phyloP scores from a whole-genome alignment of 768 basidiomycete genomes.

The Podaxis pistillaris region DNA sequence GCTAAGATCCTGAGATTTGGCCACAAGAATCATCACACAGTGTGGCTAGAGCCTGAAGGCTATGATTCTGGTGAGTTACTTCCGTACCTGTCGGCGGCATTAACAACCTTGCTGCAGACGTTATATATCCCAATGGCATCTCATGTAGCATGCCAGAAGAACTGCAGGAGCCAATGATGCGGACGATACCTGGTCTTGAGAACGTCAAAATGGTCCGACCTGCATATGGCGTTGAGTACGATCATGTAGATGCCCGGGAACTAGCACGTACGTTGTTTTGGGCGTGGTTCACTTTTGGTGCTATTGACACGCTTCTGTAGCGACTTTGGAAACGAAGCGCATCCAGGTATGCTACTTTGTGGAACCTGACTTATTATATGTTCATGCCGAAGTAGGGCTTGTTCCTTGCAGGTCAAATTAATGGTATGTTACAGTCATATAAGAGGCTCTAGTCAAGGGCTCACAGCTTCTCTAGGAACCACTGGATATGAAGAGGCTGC shows the following conservation, averaged over 20 bases:
- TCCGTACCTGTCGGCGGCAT: not conserved
- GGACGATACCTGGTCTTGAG: slow-evolving; percentile 82
- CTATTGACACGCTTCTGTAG: slow-evolving; percentile 32
- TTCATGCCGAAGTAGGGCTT: slow-evolving; percentile 50
- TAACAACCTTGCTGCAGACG: slow-evolving; percentile 41
- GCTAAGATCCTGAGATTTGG: slow-evolving; percentile 82
- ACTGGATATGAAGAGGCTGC: slow-evolving; percentile 96
- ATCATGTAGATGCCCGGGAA: slow-evolving; percentile 85
- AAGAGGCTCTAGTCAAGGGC: not conserved
- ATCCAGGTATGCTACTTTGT: slow-evolving; percentile 49
- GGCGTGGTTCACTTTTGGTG: not conserved
- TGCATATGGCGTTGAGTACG: slow-evolving; percentile 93
- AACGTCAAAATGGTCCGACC: slow-evolving; percentile 80
- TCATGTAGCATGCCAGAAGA: slow-evolving; percentile 89
- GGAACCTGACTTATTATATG: not conserved
- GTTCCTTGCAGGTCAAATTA: slow-evolving; percentile 90
- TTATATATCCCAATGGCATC: slow-evolving; percentile 89
- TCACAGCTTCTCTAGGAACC: slow-evolving; percentile 47
- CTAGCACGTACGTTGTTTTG: slow-evolving; percentile 53
- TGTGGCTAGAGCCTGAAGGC: slow-evolving; percentile 93
- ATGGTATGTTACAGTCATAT: slow-evolving; percentile 41
- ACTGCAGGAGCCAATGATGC: slow-evolving; percentile 78
- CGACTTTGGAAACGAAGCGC: slow-evolving; percentile 82
- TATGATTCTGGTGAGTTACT: slow-evolving; percentile 71
- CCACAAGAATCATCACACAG: slow-evolving; percentile 63